These are phyloP conservation scores for Calocybe gangraenosa DNA, from an alignment of 768 basidiomycete genomes.

Conservation along the genomic window DNA sequence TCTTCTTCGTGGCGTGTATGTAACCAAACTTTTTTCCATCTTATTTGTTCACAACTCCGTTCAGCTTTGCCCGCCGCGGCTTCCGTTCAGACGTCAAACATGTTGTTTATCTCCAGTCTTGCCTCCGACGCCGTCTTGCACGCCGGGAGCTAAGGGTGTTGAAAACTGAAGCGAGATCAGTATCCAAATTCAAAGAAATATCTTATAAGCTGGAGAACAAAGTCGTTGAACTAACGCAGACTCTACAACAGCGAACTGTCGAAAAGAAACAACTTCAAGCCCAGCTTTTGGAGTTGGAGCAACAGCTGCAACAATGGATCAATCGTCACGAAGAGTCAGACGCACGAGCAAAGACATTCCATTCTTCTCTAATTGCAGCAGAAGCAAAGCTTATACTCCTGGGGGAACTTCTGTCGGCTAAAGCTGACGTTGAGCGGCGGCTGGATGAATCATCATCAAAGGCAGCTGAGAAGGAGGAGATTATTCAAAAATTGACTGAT, in stretches of 20 bases:
- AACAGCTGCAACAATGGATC: slow-evolving; percentile 82
- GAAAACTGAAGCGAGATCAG: slow-evolving; percentile 90
- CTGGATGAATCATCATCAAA: slow-evolving; percentile 75
- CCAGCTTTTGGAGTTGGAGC: slow-evolving; percentile 76
- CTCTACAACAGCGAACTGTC: slow-evolving; percentile 80
- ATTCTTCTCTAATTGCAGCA: slow-evolving; percentile 61
- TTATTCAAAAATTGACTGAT: slow-evolving; percentile 75
- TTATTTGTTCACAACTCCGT: slow-evolving; percentile 6
- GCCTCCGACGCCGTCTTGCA: slow-evolving; percentile 84
- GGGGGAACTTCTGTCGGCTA: slow-evolving; percentile 70
- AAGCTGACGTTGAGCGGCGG: slow-evolving; percentile 74
- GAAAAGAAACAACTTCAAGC: slow-evolving; percentile 86
- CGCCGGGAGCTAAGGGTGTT: slow-evolving; percentile 80
- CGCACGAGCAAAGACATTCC: slow-evolving; percentile 64
- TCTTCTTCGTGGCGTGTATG: slow-evolving; percentile 82
- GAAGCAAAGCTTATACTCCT: slow-evolving; percentile 70
- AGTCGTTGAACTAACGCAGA: slow-evolving; percentile 97
- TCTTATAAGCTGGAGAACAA: slow-evolving; percentile 98
- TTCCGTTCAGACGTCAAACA: slow-evolving; percentile 60
- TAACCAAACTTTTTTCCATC: slow-evolving; percentile 25
- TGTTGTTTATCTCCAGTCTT: slow-evolving; percentile 87
- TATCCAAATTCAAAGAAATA: slow-evolving; percentile 97
- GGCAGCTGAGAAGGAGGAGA: slow-evolving; percentile 77
- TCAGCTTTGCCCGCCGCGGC: slow-evolving; percentile 49
- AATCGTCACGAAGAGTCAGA: slow-evolving; percentile 87